Percentiles rank a stretch among this genome's conserved stretches.
phyloP scores from a whole-genome alignment of 208 protist genomes.

The Novymonas esmeraldas region DNA sequence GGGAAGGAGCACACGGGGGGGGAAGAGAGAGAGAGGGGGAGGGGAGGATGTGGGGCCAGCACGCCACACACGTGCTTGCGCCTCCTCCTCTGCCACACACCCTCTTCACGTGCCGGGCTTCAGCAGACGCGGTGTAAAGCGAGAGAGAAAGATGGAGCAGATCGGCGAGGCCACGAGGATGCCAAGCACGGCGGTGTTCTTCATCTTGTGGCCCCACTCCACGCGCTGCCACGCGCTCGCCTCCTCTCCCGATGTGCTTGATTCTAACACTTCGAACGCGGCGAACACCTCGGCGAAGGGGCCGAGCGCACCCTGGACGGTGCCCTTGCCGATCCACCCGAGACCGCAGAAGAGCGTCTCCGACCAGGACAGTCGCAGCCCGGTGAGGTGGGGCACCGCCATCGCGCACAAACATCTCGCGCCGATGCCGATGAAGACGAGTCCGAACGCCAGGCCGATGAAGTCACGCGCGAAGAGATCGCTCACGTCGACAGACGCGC shows the following conservation, averaged over 20 bases:
- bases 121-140: constrained; percentile 43
- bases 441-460: constrained; percentile 38
- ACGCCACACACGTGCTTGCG: no score
- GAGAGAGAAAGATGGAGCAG: constrained; percentile 54
- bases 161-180: constrained; percentile 60
- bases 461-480: constrained; percentile 48
- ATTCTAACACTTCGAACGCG: constrained; percentile 18
- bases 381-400: constrained; percentile 33
- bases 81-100: no score
- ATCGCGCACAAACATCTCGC: constrained; percentile 44
- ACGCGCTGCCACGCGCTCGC: constrained; percentile 22
- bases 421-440: constrained; percentile 52
- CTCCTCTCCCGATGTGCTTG: constrained; percentile 32
- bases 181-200: constrained; percentile 53
- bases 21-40: no score
- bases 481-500: constrained; percentile 42
- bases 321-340: constrained; percentile 62
- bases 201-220: constrained; percentile 40
- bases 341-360: constrained; percentile 58
- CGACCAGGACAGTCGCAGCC: constrained; percentile 40
- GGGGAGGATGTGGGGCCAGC: no score
- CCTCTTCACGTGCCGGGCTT: constrained; percentile 30
- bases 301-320: constrained; percentile 50
- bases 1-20: no score
- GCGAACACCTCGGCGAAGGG: constrained; percentile 35